phyloP scores from a whole-genome alignment of 164 flowering plant genomes.

The Aristolochia contorta region DNA sequence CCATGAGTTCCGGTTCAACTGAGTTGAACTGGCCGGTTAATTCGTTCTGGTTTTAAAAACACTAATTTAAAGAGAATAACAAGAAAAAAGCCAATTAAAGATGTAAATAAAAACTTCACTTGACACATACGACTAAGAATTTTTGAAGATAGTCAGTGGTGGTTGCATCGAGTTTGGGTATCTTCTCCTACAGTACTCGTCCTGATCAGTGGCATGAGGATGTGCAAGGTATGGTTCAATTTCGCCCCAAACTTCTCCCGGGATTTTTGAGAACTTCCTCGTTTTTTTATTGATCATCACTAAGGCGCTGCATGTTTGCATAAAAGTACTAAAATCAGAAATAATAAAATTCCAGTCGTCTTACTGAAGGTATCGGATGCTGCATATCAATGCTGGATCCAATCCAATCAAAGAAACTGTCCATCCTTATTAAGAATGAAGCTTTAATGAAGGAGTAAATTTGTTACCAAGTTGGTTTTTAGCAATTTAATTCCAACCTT shows the following conservation, averaged over 20 bases:
- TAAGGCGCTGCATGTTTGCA: conserved; percentile 46
- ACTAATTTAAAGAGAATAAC: neutral
- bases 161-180: conserved; percentile 48
- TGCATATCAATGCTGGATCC: too few species aligned
- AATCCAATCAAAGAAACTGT: too few species aligned
- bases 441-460: neutral
- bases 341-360: too few species aligned
- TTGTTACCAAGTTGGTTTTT: neutral
- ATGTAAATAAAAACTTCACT: neutral
- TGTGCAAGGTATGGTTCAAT: conserved; percentile 55
- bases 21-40: too few species aligned
- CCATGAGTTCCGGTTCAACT: too few species aligned
- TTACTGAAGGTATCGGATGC: too few species aligned
- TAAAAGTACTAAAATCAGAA: neutral
- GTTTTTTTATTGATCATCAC: conserved; percentile 85
- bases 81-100: neutral
- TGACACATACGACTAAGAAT: conserved; percentile 59
- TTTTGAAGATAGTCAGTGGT: conserved; percentile 49
- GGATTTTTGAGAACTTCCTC: conserved; percentile 68
- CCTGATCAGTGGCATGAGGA: conserved; percentile 44
- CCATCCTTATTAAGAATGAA: neutral
- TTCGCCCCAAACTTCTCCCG: conserved; percentile 67
- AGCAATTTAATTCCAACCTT: conserved; percentile 35
- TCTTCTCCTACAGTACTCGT: conserved; percentile 62
- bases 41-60: too few species aligned